A percentile compares a stretch with the other conserved stretches of the same genome.
Evolutionary conservation across 805 yeast genomes (phyloP).

Genomic region (Barnettozyma vustinii): DNA sequence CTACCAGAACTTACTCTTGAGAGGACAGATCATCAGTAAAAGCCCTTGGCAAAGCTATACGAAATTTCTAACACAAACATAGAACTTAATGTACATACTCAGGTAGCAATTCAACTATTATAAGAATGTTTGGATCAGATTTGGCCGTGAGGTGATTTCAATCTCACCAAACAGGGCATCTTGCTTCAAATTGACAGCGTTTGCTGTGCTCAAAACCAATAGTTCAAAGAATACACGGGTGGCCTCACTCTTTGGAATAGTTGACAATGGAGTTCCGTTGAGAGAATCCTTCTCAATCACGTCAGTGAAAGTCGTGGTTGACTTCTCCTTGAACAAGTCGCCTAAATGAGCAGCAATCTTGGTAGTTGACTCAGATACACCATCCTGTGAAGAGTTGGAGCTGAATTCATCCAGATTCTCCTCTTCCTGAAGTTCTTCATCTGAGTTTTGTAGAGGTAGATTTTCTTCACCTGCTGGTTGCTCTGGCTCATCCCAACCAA

Average conservation of each 20-base stretch:
- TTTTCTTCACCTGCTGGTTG: slow-evolving; percentile 12
- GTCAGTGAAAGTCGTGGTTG: slow-evolving; percentile 30
- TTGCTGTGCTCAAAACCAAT: slow-evolving; percentile 73
- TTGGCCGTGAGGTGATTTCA: slow-evolving; percentile 8
- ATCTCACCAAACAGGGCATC: slow-evolving; percentile 51
- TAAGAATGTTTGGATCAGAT: slow-evolving; percentile 6
- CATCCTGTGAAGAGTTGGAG: slow-evolving; percentile 19
- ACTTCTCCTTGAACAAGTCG: slow-evolving; percentile 21
- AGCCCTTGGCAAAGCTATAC: no score
- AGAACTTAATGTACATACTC: neutral
- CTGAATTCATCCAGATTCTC: slow-evolving; percentile 16
- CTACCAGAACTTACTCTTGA: neutral
- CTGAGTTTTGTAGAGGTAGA: slow-evolving; percentile 10
- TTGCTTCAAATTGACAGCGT: slow-evolving; percentile 62
- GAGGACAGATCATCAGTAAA: neutral
- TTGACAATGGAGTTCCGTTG: slow-evolving; percentile 27
- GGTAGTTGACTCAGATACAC: slow-evolving; percentile 43
- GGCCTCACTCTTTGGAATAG: slow-evolving; percentile 48
- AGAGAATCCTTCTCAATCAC: slow-evolving; percentile 30
- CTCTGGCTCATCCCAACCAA: slow-evolving; percentile 33
- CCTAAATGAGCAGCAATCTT: slow-evolving; percentile 48
- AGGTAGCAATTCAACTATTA: neutral
- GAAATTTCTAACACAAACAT: neutral
- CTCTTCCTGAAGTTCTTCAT: slow-evolving; percentile 23
- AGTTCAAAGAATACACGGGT: slow-evolving; percentile 76